phyloP scores from a whole-genome alignment of 169 alveolate genomes.

The Babesia bigemina region DNA sequence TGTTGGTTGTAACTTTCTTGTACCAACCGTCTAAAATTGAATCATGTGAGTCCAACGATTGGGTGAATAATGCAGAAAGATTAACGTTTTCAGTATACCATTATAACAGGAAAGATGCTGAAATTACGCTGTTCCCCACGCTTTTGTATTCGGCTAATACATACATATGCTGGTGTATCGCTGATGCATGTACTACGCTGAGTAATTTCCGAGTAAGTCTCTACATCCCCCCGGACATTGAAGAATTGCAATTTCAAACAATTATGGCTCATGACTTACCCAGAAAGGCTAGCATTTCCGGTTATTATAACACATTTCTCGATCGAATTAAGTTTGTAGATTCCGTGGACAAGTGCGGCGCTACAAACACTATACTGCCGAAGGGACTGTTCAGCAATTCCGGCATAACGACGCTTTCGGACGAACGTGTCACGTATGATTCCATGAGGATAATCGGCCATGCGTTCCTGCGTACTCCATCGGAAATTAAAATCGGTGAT shows the following conservation, averaged over 20 bases:
- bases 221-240: constrained; percentile 24
- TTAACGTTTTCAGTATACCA: background rate
- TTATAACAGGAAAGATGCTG: background rate
- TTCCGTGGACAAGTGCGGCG: constrained; percentile 21
- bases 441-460: too few species aligned
- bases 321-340: constrained; percentile 40
- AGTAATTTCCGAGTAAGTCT: constrained; percentile 41
- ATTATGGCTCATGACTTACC: too few species aligned
- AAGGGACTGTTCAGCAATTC: too few species aligned
- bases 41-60: constrained; percentile 13
- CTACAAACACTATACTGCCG: background rate
- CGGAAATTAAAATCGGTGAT: background rate
- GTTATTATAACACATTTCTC: background rate
- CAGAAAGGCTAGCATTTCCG: too few species aligned
- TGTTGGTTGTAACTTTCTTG: constrained; percentile 8
- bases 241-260: background rate
- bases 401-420: too few species aligned
- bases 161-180: constrained; percentile 56
- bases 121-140: background rate
- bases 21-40: background rate
- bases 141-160: constrained; percentile 8
- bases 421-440: too few species aligned
- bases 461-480: background rate
- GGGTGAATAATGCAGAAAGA: background rate
- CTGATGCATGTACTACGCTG: constrained; percentile 22